phyloP scores from a whole-genome alignment of 208 protist genomes.

The Leptomonas seymouri region DNA sequence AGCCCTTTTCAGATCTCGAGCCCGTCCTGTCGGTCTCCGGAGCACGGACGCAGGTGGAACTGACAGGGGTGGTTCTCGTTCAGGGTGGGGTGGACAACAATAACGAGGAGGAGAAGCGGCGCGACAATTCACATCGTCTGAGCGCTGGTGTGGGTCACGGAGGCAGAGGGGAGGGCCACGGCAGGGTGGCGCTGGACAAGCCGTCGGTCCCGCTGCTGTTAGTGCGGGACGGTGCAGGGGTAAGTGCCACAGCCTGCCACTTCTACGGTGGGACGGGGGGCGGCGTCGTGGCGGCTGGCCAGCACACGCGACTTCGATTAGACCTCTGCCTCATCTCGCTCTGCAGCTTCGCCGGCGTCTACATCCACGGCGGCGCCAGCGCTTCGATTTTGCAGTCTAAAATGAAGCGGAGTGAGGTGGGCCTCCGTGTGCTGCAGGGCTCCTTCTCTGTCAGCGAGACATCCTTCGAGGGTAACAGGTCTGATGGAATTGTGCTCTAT shows the following conservation, averaged over 20 bases:
- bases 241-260: conserved; percentile 59
- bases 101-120: not conserved
- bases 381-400: conserved; percentile 42
- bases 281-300: conserved; percentile 42
- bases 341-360: conserved; percentile 60
- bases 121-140: too few relatives aligned
- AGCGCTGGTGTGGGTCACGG: not conserved
- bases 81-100: conserved; percentile 17
- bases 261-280: conserved; percentile 60
- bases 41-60: conserved; percentile 20
- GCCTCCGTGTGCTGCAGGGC: conserved; percentile 33
- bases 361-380: conserved; percentile 38
- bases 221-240: conserved; percentile 36
- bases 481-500: conserved; percentile 64
- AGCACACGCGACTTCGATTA: conserved; percentile 34
- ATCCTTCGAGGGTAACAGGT: conserved; percentile 46
- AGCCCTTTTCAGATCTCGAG: conserved; percentile 38
- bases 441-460: conserved; percentile 39
- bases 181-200: not conserved
- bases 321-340: conserved; percentile 59
- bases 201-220: conserved; percentile 42
- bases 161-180: not conserved
- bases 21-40: conserved; percentile 59
- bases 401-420: conserved; percentile 56
- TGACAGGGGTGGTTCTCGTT: conserved; percentile 68